Conservation (phyloP, 176 grass and related monocot species). For the Echinochloa phyllopogon region DNA sequence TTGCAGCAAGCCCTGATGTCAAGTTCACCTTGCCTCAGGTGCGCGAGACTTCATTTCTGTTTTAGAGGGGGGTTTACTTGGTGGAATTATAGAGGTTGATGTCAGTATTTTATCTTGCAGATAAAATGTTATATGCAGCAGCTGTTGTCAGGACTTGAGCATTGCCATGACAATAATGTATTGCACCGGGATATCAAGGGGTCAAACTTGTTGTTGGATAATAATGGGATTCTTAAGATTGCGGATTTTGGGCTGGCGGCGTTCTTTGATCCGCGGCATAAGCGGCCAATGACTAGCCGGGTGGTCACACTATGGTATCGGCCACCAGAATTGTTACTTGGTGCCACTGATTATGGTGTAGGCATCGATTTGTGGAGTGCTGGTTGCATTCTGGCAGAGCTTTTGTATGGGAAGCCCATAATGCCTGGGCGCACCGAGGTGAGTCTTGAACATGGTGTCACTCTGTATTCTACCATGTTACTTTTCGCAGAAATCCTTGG, state of each 20-base stretch:
- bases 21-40: constrained; percentile 61
- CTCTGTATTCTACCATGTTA: background rate
- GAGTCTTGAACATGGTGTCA: background rate
- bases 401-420: constrained; percentile 60
- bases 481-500: constrained; percentile 1
- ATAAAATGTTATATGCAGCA: constrained; percentile 66
- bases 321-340: constrained; percentile 57
- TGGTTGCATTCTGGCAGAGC: constrained; percentile 66
- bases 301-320: constrained; percentile 69
- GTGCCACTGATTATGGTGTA: constrained; percentile 60
- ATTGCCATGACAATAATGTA: constrained; percentile 56
- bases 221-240: constrained; percentile 64
- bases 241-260: constrained; percentile 59
- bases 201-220: constrained; percentile 63
- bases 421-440: constrained; percentile 67
- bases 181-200: constrained; percentile 69
- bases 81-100: constrained; percentile 30
- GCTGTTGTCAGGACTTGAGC: constrained; percentile 57
- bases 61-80: background rate
- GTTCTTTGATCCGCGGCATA: constrained; percentile 51
- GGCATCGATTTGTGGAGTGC: constrained; percentile 63
- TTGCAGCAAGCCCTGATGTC: constrained; percentile 44
- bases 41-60: background rate
- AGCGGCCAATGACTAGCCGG: constrained; percentile 55
- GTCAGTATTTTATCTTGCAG: constrained; percentile 33